phyloP scores from a whole-genome alignment of 768 basidiomycete species.

The Collybiopsis confluens region DNA sequence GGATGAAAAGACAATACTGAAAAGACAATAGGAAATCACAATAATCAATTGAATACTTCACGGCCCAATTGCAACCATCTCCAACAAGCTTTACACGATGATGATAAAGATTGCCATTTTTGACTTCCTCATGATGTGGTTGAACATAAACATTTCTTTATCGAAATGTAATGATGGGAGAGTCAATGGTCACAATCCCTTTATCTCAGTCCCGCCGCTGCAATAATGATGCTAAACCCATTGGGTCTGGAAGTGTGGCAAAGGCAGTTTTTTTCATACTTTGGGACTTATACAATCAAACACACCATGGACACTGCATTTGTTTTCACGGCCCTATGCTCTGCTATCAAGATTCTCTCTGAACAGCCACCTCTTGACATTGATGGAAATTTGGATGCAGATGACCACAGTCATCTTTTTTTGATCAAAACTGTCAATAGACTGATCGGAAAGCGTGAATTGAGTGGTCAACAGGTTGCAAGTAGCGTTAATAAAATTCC shows the following conservation, averaged over 20 bases:
- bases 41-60: no score
- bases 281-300: conserved; percentile 12
- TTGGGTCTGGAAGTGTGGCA: conserved; percentile 10
- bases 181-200: conserved; percentile 11
- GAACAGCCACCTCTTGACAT: conserved; percentile 11
- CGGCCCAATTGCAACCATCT: neutral
- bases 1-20: no score
- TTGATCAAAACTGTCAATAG: no score
- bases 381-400: conserved; percentile 10
- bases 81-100: no score
- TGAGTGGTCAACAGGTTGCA: no score
- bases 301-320: conserved; percentile 10
- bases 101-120: conserved; percentile 12
- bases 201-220: neutral
- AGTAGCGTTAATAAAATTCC: no score
- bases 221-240: conserved; percentile 12
- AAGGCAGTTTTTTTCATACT: conserved; percentile 12
- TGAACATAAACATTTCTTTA: conserved; percentile 5
- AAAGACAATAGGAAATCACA: no score
- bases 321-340: conserved; percentile 13
- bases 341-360: conserved; percentile 11
- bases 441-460: no score
- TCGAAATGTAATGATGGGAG: conserved; percentile 10
- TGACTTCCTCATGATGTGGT: conserved; percentile 11
- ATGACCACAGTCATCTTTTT: no score